Evolutionary conservation across 768 basidiomycete species (phyloP).

Genomic region (Mycena amicta): DNA sequence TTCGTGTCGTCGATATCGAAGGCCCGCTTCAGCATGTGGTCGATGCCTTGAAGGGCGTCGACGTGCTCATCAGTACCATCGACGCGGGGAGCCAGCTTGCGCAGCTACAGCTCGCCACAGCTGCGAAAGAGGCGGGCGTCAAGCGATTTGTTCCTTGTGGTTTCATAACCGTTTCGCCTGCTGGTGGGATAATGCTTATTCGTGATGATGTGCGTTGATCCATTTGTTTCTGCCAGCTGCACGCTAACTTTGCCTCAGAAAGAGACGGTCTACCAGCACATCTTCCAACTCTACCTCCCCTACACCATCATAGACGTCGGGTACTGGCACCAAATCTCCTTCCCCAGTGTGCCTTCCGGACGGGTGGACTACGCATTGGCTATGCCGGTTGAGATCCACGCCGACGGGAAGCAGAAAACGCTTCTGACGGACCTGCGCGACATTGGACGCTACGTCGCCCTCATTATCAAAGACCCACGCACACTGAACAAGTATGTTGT

Average conservation of each 20-base stretch:
- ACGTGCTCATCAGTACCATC: conserved; percentile 16
- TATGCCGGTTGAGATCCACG: conserved; percentile 18
- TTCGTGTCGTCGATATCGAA: conserved; percentile 13
- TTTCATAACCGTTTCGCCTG: conserved; percentile 10
- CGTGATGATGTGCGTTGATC: background rate
- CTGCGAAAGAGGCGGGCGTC: conserved; percentile 16
- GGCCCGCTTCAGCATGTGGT: conserved; percentile 2
- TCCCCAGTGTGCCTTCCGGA: conserved; percentile 13
- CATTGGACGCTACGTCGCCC: conserved; percentile 31
- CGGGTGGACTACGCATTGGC: conserved; percentile 14
- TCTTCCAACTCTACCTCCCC: conserved; percentile 24
- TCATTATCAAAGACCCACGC: conserved; percentile 32
- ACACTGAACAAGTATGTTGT: conserved; percentile 34
- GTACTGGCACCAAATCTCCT: conserved; percentile 31
- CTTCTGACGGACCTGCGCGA: conserved; percentile 27
- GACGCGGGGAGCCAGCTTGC: conserved; percentile 4
- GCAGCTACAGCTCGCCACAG: conserved; percentile 11
- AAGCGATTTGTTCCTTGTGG: conserved; percentile 18
- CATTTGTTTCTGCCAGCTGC: background rate
- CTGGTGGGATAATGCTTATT: conserved; percentile 6
- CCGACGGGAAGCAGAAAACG: conserved; percentile 19
- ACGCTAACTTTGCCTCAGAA: conserved; percentile 26
- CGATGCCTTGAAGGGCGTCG: conserved; percentile 6
- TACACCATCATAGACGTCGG: conserved; percentile 38
- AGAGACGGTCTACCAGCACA: conserved; percentile 28